A percentile compares a stretch with the other conserved stretches of the same genome.
These are phyloP conservation scores for Deinandra increscens DNA, from an alignment of 129 eudicot genomes.

Conservation along the genomic window DNA sequence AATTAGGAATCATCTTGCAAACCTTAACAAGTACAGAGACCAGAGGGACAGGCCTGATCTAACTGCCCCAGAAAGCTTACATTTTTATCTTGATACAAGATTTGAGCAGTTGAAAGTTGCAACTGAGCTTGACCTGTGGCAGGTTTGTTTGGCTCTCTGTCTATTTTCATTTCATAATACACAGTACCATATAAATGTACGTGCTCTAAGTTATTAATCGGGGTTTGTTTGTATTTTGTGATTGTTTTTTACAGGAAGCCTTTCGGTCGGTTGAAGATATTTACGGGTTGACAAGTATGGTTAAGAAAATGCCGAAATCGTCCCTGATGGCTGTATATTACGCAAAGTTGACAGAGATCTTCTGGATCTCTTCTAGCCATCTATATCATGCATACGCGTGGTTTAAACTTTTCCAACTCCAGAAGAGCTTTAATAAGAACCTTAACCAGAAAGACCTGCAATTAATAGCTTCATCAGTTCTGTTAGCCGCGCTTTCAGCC, in stretches of 20 bases:
- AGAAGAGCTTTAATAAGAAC: constrained; percentile 85
- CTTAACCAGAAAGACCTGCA: constrained; percentile 89
- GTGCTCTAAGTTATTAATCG: neutral
- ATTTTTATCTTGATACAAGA: constrained; percentile 89
- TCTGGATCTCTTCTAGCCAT: constrained; percentile 90
- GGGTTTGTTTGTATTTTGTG: neutral
- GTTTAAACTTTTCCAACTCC: constrained; percentile 88
- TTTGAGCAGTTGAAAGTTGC: constrained; percentile 95
- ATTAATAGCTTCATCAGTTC: constrained; percentile 85
- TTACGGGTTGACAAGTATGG: constrained; percentile 80
- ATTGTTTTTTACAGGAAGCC: constrained; percentile 66
- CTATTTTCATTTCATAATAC: neutral
- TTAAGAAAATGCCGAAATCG: constrained; percentile 85
- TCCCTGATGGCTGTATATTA: constrained; percentile 85
- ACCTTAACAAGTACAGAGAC: constrained; percentile 90
- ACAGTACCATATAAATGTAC: neutral
- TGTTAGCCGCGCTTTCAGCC: constrained; percentile 82
- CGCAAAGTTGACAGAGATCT: constrained; percentile 86
- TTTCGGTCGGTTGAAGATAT: constrained; percentile 98
- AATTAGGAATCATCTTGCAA: constrained; percentile 87
- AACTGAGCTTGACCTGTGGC: constrained; percentile 98
- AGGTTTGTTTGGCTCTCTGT: constrained; percentile 42
- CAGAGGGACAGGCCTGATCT: constrained; percentile 96
- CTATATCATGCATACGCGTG: constrained; percentile 95
- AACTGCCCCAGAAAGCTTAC: constrained; percentile 81